Evolutionary conservation across 805 yeast genomes (phyloP), one percentile per base, ranked within the genome.

Genomic region (Candida corydali): DNA sequence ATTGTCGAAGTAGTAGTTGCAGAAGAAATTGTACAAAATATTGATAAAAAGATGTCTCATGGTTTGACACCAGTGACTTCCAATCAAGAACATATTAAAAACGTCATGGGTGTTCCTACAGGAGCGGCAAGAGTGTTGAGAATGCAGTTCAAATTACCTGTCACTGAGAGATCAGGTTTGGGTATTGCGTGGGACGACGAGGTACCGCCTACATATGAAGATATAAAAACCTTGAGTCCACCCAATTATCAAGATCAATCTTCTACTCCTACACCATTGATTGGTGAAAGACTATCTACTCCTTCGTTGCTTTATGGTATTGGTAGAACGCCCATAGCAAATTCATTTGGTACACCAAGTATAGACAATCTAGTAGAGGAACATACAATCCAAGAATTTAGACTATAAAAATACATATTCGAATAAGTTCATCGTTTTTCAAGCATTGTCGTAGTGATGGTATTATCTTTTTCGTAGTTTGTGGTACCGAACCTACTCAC

Each of bases 111-210:
- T 32, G 76, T 83, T 0, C 89, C 94, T 2, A 93, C 98, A 0
- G 98, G 98, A 11, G 86, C 95, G 3, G 98, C 98, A 0, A 69
- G 98, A 33, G 95, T 93, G 2, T 66, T 93, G 42, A 67, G 98
- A 45, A 93, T 93, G 97, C 96, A 89, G 58, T 91, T 93, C 63
- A 82, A 83, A 46, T 51, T 91, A n/a, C 67, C 69, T 3, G 61
- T 93, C 16, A 84, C 95, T 2, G 98, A 89, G 55, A 70, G 98
- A 41, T 82, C 95, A 0, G 99, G 99, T 0, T 69, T 93, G 28
- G 98, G 98, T 4, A 86, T 93, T 20, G 84, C 97, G 0, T 93
- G 98, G 98, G 97, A 91, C 59, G 97, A 91, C 54, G 98, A 93
- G 59, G 98, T 94, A 12, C 99, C 99, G 2, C 99, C 99, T 1